Base-by-base conservation (phyloP, 305 asterid species). In the Striga hermonthica region DNA sequence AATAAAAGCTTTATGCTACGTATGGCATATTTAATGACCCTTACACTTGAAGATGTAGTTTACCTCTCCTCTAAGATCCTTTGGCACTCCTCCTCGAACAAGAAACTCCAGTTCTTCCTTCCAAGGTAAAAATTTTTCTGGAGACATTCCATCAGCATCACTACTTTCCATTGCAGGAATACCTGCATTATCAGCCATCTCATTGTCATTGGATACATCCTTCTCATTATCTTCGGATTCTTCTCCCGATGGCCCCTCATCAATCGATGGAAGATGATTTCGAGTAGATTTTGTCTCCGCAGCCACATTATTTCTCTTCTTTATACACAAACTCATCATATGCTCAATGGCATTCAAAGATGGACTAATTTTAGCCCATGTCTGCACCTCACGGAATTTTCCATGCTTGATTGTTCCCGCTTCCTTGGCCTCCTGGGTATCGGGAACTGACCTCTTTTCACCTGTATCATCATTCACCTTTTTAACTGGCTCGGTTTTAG, bases 11-110 rank as follows among this genome's bases (percentile, higher is more conserved):
- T 66, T 16, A 68, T 63, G 48, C 43, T 57, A 38, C 65, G 64
- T 56, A 66, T 38, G 22, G 34, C 41, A 53, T 9, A 40, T n/a
- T 44, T 36, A 22, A 68, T 35, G 64, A 74, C 48, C 53, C 38
- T 44, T 35, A 69, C 45, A 68, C 43, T 52, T 55, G 64, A 58
- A 59, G 38, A 72, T 41, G 60, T 37, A 71, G 3, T 49, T 41
- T 82, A 92, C 98, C 95, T 92, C 98, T 77, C 98, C 98, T 68
- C 97, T 81, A 64, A 92, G 87, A 65, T 87, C 91, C 82, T 84
- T 88, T 68, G 97, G 96, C 43, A 92, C 88, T 83, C 98, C 98
- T 62, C 89, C 93, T 16, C 60, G 91, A 78, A 92, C 98, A 69
- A 92, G 98, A 79, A 80, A 76, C 76, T 78, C 93, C 4, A 92